phyloP scores from a whole-genome alignment of 1,284 basidiomycete species.

The Cutaneotrichosporon cutaneum region DNA sequence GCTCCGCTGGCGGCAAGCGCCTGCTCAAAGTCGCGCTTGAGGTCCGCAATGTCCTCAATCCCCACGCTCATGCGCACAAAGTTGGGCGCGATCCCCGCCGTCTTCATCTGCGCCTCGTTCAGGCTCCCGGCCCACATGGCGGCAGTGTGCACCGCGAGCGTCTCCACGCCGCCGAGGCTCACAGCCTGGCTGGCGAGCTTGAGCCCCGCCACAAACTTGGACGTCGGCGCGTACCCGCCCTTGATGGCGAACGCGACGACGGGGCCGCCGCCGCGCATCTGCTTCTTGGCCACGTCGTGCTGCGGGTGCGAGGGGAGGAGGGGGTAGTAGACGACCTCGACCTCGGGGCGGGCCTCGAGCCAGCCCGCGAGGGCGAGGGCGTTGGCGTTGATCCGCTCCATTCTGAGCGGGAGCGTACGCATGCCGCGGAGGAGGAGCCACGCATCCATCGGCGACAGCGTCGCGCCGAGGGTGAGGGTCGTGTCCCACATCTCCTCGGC shows the following conservation, averaged over 20 bases:
- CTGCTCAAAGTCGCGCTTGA: conserved; percentile 21
- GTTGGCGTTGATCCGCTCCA: conserved; percentile 21
- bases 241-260: conserved; percentile 15
- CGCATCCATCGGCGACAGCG: conserved; percentile 20
- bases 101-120: conserved; percentile 19
- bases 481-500: conserved; percentile 19
- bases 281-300: conserved; percentile 15
- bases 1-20: background rate
- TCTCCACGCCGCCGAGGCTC: conserved; percentile 20
- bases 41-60: conserved; percentile 19
- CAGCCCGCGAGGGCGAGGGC: conserved; percentile 16
- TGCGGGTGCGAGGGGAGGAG: conserved; percentile 18
- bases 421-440: conserved; percentile 20
- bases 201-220: conserved; percentile 16
- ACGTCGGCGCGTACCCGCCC: conserved; percentile 19
- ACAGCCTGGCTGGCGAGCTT: conserved; percentile 19
- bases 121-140: conserved; percentile 22
- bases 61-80: conserved; percentile 17
- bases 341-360: conserved; percentile 15
- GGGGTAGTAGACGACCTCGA: conserved; percentile 19
- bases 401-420: conserved; percentile 18
- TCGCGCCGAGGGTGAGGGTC: conserved; percentile 17
- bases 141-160: conserved; percentile 19
- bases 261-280: conserved; percentile 21
- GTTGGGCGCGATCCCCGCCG: conserved; percentile 20